Conservation (phyloP, 768 basidiomycete species). For the Tylopilus balloui region DNA sequence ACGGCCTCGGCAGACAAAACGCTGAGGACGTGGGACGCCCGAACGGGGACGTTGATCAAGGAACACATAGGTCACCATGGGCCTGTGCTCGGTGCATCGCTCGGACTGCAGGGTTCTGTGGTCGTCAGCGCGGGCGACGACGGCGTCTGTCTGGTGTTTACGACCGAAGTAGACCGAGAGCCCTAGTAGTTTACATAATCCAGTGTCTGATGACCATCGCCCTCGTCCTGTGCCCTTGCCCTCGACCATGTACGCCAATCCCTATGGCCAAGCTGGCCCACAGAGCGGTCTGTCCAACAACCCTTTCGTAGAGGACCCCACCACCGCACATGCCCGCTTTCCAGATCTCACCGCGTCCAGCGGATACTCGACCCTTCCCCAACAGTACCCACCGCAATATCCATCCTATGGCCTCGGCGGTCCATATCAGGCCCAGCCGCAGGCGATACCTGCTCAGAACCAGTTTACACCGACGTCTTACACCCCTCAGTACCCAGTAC, state of each 20-base stretch:
- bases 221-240: neutral
- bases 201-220: constrained; percentile 6
- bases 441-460: constrained; percentile 16
- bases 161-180: constrained; percentile 43
- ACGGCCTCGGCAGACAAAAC: constrained; percentile 85
- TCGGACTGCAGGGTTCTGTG: constrained; percentile 66
- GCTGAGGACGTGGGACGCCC: constrained; percentile 89
- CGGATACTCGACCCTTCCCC: constrained; percentile 22
- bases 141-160: constrained; percentile 78
- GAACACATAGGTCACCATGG: constrained; percentile 82
- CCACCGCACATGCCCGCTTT: constrained; percentile 49
- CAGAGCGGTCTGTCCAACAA: constrained; percentile 48
- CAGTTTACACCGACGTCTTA: constrained; percentile 23
- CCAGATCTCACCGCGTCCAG: constrained; percentile 51
- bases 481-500: constrained; percentile 22
- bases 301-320: constrained; percentile 58
- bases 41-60: constrained; percentile 72
- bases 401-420: constrained; percentile 9
- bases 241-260: constrained; percentile 38
- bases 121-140: constrained; percentile 91
- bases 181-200: constrained; percentile 19
- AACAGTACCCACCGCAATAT: constrained; percentile 37
- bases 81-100: constrained; percentile 67
- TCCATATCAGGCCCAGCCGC: constrained; percentile 18
- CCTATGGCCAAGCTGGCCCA: constrained; percentile 30